Evolutionary conservation across 768 basidiomycete genomes (phyloP), one percentile per base, ranked within the genome.

Genomic region (Tubosaeta brunneosetosa): DNA sequence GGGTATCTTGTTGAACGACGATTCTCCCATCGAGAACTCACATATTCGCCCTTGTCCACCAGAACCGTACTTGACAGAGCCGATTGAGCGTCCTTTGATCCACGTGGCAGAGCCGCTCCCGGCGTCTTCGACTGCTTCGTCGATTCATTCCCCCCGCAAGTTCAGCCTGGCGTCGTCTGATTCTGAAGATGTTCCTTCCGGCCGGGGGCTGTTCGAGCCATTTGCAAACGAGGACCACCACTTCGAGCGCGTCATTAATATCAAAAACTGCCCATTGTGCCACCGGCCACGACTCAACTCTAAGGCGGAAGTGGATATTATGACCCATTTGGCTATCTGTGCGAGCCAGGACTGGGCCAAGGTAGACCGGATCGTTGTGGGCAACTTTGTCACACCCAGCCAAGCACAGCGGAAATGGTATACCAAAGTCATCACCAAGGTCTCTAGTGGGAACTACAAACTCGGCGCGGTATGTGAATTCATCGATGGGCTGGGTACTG

Each of bases 401-500:
- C 93, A 97, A 73, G 95, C 95, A 55, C 94, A 98, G 75, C 77
- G 95, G 63, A 99, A 99, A 73, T 97, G 92, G 88, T 89, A 94
- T 65, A 93, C 92, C 55, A 91, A 87, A 74, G 79, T 97, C 36
- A 79, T 97, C 49, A 78, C 82, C 22, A 94, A 93, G 71, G 83
- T 97, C 6, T 86, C 88, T 0, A 82, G 82, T 57, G 95, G 94
- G 10, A 80, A 87, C 51, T 98, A 98, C 72, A 80, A 79, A 60
- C 79, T 98, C 26, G 95, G 95, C 0, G 95, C 95, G 59, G 91
- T 88, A 58, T 48, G 85, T 50, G 26, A 22, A 26, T 10, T 34
- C 16, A 14, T 19, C 11, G 12, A 41, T 25, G 22, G 22, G 40
- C 10, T 49, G 43, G 44, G 44, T 44, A 12, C 12, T 14, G 22